Evolutionary conservation across 768 basidiomycete species (phyloP).

Genomic region (Porphyrellus cyaneotinctus): DNA sequence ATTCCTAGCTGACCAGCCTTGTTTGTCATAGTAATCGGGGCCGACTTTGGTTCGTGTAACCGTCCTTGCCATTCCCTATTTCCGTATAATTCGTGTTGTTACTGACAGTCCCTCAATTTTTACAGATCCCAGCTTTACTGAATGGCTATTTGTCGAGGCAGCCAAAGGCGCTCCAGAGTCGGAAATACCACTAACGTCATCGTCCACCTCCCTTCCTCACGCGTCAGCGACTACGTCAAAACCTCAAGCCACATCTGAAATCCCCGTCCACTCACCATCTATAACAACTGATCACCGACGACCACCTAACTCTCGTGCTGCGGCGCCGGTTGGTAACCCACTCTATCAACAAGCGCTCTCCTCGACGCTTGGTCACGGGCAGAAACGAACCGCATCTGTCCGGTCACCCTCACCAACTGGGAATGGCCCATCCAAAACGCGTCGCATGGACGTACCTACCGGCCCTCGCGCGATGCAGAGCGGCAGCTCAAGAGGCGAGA

Average conservation of each 20-base stretch:
- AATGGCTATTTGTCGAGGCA: slow-evolving; percentile 84
- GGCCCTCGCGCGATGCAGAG: slow-evolving; percentile 80
- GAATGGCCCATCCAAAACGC: slow-evolving; percentile 61
- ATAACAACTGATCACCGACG: slow-evolving; percentile 26
- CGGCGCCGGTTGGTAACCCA: slow-evolving; percentile 30
- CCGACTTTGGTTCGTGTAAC: slow-evolving; percentile 62
- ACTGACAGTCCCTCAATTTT: slow-evolving; percentile 4
- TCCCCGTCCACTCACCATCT: slow-evolving; percentile 20
- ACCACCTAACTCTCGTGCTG: slow-evolving; percentile 45
- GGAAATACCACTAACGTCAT: slow-evolving; percentile 36
- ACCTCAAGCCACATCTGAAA: slow-evolving; percentile 28
- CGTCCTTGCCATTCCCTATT: background rate
- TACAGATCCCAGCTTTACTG: slow-evolving; percentile 76
- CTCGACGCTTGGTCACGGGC: slow-evolving; percentile 48
- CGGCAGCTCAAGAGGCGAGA: slow-evolving; percentile 16
- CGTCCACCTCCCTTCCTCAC: slow-evolving; percentile 23
- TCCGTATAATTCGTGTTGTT: background rate
- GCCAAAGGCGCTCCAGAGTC: slow-evolving; percentile 61
- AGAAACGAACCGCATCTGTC: slow-evolving; percentile 63
- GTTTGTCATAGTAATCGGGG: slow-evolving; percentile 56
- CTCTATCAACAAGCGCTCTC: slow-evolving; percentile 74
- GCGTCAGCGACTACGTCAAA: slow-evolving; percentile 25
- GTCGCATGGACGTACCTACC: slow-evolving; percentile 74
- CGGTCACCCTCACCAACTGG: slow-evolving; percentile 64
- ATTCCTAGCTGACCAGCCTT: slow-evolving; percentile 11